Evolutionary conservation across 2,329 filamentous ascomycete species (phyloP).

Genomic region (Stagonosporopsis cucurbitacearum): DNA sequence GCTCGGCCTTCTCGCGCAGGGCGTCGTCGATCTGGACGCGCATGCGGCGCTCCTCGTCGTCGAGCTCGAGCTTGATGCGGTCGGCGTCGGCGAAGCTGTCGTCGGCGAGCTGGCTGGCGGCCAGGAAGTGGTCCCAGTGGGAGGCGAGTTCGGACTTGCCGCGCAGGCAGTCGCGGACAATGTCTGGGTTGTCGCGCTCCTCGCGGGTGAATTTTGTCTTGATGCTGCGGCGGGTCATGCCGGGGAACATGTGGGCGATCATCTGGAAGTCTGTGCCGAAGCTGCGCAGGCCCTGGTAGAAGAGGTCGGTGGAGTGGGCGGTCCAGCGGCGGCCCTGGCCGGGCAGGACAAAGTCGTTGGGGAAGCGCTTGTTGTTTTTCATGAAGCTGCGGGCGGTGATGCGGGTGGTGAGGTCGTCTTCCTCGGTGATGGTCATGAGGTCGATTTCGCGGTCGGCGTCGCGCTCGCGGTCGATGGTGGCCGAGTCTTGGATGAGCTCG

Average conservation of each 20-base stretch:
- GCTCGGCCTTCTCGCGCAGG: conserved; percentile 42
- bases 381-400: conserved; percentile 74
- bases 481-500: conserved; percentile 71
- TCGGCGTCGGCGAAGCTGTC: conserved; percentile 48
- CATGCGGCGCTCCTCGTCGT: conserved; percentile 34
- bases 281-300: conserved; percentile 76
- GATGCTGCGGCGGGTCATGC: conserved; percentile 73
- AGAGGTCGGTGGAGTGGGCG: conserved; percentile 72
- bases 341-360: conserved; percentile 53
- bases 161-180: conserved; percentile 68
- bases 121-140: conserved; percentile 51
- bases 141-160: conserved; percentile 44
- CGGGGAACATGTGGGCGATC: conserved; percentile 77
- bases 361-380: conserved; percentile 62
- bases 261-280: conserved; percentile 86
- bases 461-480: conserved; percentile 72
- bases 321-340: conserved; percentile 65
- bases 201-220: conserved; percentile 86
- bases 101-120: conserved; percentile 39
- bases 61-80: conserved; percentile 42
- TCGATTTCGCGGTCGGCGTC: conserved; percentile 63
- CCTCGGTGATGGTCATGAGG: conserved; percentile 68
- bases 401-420: conserved; percentile 77
- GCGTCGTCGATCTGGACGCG: conserved; percentile 47
- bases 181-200: conserved; percentile 69